Evolutionary conservation across 108 stramenopile genomes (phyloP), one percentile per base, ranked within the genome.

Genomic region (Bacterosira constricta): DNA sequence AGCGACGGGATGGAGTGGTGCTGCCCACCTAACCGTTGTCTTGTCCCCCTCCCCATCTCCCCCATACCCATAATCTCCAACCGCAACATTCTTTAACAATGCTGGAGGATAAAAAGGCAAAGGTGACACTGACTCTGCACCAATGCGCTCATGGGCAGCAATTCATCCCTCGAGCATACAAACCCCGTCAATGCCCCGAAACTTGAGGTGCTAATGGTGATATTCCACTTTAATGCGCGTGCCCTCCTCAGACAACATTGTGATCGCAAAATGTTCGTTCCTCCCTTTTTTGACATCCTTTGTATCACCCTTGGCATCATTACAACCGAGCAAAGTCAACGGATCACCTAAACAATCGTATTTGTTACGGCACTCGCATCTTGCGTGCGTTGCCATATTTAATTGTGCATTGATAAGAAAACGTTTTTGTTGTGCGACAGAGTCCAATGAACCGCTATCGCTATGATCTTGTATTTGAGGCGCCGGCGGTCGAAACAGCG

Each of bases 51-150:
- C 17, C 10, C 52, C 53, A 29, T 56, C 71, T 30, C 67, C 47
- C 54, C 38, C 30, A 13, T 69, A 49, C 38, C 26, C 39, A 27
- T 38, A n/a, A n/a, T n/a, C n/a, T n/a, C n/a, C n/a, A n/a, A n/a
- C 49, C 1, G 25, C 13, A n/a, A 71, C 29, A 53, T 90, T 91
- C 20, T 87, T 87, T 63, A 92, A 79, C 5, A 92, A 36, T 46
- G 83, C 84, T 29, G 82, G 73, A 1, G 94, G 94, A 29, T 79
- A 84, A 70, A 83, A 89, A 2, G 94, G 90, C 50, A 90, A 54
- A 1, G 94, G 91, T 91, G 90, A 71, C 94, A 95, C 31, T 87
- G 87, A 54, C 80, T 91, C 69, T 89, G 91, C 38, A 95, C 62
- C 69, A 95, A 76, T 10, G 84, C 76, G 44, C 77, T 89, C 91